Evolutionary conservation across 192 early-diverging fungal species (phyloP).

Genomic region (Cetraspora pellucida): DNA sequence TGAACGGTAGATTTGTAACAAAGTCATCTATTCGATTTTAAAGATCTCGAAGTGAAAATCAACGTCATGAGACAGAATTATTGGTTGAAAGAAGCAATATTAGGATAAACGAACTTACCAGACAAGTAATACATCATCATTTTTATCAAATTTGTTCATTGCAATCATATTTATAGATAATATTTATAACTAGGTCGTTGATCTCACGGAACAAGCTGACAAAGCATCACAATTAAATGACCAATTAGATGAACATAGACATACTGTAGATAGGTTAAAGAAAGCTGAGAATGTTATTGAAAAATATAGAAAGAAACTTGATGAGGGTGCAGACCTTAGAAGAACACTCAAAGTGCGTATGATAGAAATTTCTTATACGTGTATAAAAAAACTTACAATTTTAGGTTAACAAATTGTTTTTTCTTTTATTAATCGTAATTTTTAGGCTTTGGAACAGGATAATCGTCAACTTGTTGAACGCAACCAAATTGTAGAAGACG

Average conservation of each 20-base stretch:
- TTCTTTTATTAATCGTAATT: background rate
- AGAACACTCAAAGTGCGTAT: slow-evolving; percentile 67
- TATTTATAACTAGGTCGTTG: slow-evolving; percentile 45
- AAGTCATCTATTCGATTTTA: too few relatives aligned
- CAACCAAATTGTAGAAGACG: slow-evolving; percentile 81
- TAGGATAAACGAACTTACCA: slow-evolving; percentile 68
- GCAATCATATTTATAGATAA: background rate
- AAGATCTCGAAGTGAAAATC: slow-evolving; percentile 78
- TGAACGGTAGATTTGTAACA: background rate
- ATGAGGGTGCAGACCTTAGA: slow-evolving; percentile 81
- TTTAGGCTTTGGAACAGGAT: slow-evolving; percentile 70
- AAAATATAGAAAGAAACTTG: slow-evolving; percentile 95
- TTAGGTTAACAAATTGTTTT: too few relatives aligned
- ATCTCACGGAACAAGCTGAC: slow-evolving; percentile 65
- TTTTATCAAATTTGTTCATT: background rate
- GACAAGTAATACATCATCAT: slow-evolving; percentile 43
- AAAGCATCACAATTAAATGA: slow-evolving; percentile 78
- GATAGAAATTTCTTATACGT: background rate
- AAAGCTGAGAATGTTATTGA: slow-evolving; percentile 94
- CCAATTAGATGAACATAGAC: slow-evolving; percentile 89
- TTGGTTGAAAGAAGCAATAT: slow-evolving; percentile 60
- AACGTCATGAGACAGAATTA: slow-evolving; percentile 69
- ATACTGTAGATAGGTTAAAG: slow-evolving; percentile 87
- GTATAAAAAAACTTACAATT: too few relatives aligned
- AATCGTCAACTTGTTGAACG: slow-evolving; percentile 70